Base-by-base conservation (phyloP, 306 rosid genomes). In the Parietaria judaica region DNA sequence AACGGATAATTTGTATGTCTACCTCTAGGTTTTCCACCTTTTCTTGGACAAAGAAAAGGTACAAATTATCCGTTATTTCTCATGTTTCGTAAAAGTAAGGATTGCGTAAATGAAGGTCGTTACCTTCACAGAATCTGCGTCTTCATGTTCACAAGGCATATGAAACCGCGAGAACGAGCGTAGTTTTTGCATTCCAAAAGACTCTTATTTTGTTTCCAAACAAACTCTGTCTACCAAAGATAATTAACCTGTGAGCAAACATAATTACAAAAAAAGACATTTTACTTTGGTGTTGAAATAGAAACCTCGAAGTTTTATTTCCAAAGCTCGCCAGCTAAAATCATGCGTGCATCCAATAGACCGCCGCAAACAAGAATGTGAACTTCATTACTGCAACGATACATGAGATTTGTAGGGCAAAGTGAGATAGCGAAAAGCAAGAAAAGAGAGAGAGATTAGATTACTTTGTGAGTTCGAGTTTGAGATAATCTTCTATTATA, bases 171-270 rank as follows among this genome's bases (percentile, higher is more conserved):
- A 66, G 87, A 96, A 41, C 82, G 81, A 15, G 98, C 98, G 63
- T 87, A 91, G 75, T 91, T 95, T 71, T 91, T 87, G 73, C 88
- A 92, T 68, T 87, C 98, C 15, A 96, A 87, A 43, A 91, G 83
- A 76, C 96, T 91, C 53, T 96, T 96, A 83, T 91, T 96, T 7
- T 79, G 84, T 64, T 74, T 60, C 31, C 86, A 95, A 61, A 85
- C 84, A 77, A 85, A 82, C 57, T 85, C 92, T 63, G 98, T 96
- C 98, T 91, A 75, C 73, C 16, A 54, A 50, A 72, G 67, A 78
- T 37, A 72, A 56, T 65, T 49, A 44, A 68, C 58, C 60, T 64
- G 69, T 81, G 23, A 75, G 75, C 62, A 8, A 49, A 4, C 52
- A 6, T 6, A 6, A 68, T 46, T 71, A 55, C 54, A n/a, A n/a